These are phyloP conservation scores for Suaeda aralocaspica DNA, from an alignment of 148 eudicot genomes.

Conservation along the genomic window DNA sequence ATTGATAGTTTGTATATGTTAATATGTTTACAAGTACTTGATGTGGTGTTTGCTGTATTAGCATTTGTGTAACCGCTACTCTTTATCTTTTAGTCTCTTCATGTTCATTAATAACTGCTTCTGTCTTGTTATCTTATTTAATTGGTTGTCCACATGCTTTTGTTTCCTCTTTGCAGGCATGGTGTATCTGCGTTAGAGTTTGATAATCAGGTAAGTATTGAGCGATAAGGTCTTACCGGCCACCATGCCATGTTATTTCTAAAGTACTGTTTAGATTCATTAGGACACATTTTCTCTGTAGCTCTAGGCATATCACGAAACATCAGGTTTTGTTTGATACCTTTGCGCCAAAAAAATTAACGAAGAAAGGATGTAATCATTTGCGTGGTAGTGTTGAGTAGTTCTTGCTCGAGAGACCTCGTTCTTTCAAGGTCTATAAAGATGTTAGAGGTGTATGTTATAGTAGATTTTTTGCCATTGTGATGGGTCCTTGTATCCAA, in stretches of 20 bases:
- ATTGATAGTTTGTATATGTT: no score
- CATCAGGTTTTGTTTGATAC: background rate
- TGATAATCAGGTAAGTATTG: constrained; percentile 59
- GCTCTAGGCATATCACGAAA: background rate
- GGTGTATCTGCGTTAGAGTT: constrained; percentile 75
- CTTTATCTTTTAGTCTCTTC: background rate
- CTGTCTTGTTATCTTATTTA: no score
- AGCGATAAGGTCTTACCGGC: background rate
- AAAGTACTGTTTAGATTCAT: background rate
- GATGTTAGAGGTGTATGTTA: no score
- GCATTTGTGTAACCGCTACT: no score
- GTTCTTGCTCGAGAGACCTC: background rate
- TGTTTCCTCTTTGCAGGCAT: constrained; percentile 33
- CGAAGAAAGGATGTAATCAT: no score
- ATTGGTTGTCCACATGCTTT: background rate
- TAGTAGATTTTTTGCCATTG: no score
- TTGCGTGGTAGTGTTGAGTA: background rate
- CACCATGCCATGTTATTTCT: constrained; percentile 4
- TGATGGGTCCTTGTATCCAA: no score
- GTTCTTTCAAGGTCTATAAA: no score
- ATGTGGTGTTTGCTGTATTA: no score
- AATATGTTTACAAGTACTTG: no score
- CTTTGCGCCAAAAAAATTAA: background rate
- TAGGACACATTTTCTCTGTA: background rate
- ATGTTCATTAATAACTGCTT: no score